phyloP scores from a whole-genome alignment of 192 early-diverging fungal genomes.

The Glomus cerebriforme region DNA sequence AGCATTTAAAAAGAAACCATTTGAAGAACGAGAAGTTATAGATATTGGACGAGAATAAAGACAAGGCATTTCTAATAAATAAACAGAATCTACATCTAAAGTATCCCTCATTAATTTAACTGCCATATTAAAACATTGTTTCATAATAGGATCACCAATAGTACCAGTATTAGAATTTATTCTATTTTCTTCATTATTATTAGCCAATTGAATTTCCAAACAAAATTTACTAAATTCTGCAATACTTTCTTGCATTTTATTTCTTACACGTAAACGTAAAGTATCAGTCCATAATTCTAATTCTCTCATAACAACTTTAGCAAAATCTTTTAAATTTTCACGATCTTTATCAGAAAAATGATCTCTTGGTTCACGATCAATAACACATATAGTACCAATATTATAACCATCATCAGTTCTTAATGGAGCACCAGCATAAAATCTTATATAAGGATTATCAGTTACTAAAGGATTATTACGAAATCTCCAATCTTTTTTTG shows the following conservation, averaged over 20 bases:
- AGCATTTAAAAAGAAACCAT: constrained; percentile 16
- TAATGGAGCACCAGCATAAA: constrained; percentile 51
- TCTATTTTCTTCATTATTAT: not conserved
- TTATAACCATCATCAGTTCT: constrained; percentile 43
- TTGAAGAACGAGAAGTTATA: not conserved
- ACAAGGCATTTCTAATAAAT: constrained; percentile 26
- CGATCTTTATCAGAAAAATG: constrained; percentile 39
- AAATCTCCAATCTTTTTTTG: constrained; percentile 52
- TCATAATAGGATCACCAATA: constrained; percentile 6
- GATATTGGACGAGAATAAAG: not conserved
- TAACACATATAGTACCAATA: constrained; percentile 50
- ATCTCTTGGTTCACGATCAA: constrained; percentile 42
- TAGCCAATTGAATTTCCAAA: constrained; percentile 3
- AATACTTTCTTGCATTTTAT: constrained; percentile 45
- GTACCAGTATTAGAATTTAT: not conserved
- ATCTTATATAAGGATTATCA: constrained; percentile 42
- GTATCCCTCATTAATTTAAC: constrained; percentile 22
- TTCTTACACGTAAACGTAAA: constrained; percentile 45
- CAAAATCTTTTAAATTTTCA: constrained; percentile 43
- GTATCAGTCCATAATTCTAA: constrained; percentile 52
- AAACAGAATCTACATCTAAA: constrained; percentile 15
- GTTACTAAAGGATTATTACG: constrained; percentile 44
- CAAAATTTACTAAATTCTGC: constrained; percentile 38
- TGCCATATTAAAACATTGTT: constrained; percentile 18
- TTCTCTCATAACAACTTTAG: constrained; percentile 46